Base-by-base conservation (phyloP, 352 stramenopile genomes). In the Pythium dissimile region DNA sequence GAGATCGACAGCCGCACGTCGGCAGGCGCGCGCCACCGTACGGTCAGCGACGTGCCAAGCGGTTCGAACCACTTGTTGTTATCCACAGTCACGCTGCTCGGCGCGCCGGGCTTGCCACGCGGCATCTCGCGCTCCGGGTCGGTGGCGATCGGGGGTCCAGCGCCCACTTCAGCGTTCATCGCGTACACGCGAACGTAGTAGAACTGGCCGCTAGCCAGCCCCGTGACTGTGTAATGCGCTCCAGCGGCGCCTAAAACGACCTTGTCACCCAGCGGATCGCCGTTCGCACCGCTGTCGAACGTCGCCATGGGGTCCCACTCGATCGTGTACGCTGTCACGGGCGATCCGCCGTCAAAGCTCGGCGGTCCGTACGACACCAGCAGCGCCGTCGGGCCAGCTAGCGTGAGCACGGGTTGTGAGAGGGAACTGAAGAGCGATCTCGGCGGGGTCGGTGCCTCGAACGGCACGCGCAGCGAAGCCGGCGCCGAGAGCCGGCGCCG, bases 241-340 rank as follows among this genome's bases (percentile, higher is more conserved):
- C 66, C 60, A 6, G 18, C 26, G 16, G 62, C 54, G 8, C 45
- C 62, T 1, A 30, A 12, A 0, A 84, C 18, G 2, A 84, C 67
- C 2, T 57, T 55, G 48, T 86, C 66, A 0, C 66, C 72, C 2
- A 92, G 61, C 0, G 83, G 68, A 44, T 88, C 72, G 9, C 80
- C 82, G 11, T 80, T 84, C 0, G 41, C 39, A 2, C 80, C 83
- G 28, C 69, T 90, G 32, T 95, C 75, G 53, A 98, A 98, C 6
- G 71, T 62, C 5, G 73, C 39, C 45, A 70, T 79, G 0, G 74
- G 66, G 43, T 98, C 94, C 73, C 93, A 96, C 62, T 98, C 91
- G 50, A 98, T 87, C 43, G 80, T 77, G 67, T 97, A 98, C 4
- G 80, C 73, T 5, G 85, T 97, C 20, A 98, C 70, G 4, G 72